These are phyloP conservation scores for Sclerotinia minor DNA, from an alignment of 2,329 filamentous ascomycete species.

Conservation along the genomic window DNA sequence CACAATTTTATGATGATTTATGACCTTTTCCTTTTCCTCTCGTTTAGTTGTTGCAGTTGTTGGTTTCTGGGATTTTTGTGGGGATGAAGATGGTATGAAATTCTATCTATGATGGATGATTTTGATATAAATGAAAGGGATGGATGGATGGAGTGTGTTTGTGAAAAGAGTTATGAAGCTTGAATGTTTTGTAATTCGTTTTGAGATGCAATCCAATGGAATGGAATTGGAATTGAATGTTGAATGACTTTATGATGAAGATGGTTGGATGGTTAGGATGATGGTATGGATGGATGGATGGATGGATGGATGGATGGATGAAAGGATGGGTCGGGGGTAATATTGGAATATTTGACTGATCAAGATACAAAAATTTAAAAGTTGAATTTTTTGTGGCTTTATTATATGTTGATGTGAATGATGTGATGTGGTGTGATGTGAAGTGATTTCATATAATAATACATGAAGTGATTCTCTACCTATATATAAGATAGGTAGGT, in stretches of 20 bases:
- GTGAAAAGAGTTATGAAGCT: background rate
- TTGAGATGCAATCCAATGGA: background rate
- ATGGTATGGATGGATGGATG: constrained; percentile 1
- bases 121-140: background rate
- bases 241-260: constrained; percentile 20
- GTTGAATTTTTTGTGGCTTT: background rate
- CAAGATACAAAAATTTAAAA: constrained; percentile 17
- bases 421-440: background rate
- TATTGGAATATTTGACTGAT: constrained; percentile 7
- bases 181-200: constrained; percentile 14
- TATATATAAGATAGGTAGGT: background rate
- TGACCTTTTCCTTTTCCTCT: constrained; percentile 19
- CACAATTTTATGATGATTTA: constrained; percentile 24
- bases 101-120: background rate
- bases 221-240: background rate
- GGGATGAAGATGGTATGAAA: background rate
- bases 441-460: too few relatives aligned
- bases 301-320: background rate
- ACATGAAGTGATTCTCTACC: background rate
- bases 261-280: background rate
- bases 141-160: background rate
- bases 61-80: background rate
- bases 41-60: constrained; percentile 13
- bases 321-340: background rate
- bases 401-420: background rate